phyloP scores from a whole-genome alignment of 345 rosid species.

The Mallotus nudiflorus region DNA sequence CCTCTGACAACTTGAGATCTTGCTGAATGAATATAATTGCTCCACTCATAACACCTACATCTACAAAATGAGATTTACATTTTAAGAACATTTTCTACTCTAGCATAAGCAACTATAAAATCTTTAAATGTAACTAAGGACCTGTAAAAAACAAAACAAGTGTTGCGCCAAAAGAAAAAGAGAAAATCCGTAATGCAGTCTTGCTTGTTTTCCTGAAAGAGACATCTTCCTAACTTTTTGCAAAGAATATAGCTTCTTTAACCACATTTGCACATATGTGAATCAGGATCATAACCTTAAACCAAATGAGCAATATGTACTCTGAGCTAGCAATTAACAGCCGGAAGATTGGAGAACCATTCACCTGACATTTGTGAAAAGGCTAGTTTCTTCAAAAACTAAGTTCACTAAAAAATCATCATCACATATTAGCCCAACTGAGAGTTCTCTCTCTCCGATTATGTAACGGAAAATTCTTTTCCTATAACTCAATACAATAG shows the following conservation, averaged over 20 bases:
- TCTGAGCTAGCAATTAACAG: too few species aligned
- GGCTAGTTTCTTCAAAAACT: too few species aligned
- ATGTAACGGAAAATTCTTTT: background rate
- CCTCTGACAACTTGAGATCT: slow-evolving; percentile 31
- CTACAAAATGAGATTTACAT: slow-evolving; percentile 8
- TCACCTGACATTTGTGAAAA: too few species aligned
- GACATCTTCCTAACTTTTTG: too few species aligned
- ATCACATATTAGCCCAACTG: background rate
- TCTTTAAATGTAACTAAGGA: too few species aligned
- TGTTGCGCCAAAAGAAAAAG: too few species aligned
- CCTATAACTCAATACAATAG: background rate
- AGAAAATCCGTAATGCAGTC: too few species aligned
- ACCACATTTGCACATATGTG: background rate
- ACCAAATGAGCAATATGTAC: too few species aligned
- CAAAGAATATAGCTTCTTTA: too few species aligned
- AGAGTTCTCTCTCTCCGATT: background rate
- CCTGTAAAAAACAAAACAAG: too few species aligned
- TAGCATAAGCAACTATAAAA: background rate
- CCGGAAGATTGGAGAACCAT: too few species aligned
- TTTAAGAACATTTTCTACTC: background rate
- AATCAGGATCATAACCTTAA: background rate
- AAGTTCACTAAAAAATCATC: background rate
- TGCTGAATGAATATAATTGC: slow-evolving; percentile 30
- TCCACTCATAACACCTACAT: slow-evolving; percentile 38
- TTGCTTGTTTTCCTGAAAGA: too few species aligned